Conservation (phyloP, 164 flowering plant genomes). For the Magnolia officinalis region DNA sequence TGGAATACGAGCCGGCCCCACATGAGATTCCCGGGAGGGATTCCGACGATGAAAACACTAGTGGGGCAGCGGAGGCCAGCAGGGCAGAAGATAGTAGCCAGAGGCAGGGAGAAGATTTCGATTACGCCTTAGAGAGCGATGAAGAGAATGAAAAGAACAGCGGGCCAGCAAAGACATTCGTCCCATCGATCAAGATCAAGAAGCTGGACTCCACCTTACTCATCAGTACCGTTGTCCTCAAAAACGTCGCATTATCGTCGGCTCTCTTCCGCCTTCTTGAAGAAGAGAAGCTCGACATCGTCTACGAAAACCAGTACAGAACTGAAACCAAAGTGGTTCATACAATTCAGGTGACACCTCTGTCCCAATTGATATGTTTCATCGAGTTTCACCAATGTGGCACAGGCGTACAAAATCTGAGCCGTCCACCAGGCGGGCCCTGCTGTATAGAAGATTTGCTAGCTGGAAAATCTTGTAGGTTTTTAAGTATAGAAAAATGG, state of each 20-base stretch:
- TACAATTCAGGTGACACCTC: constrained; percentile 17
- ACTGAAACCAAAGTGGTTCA: constrained; percentile 20
- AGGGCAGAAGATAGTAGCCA: not conserved
- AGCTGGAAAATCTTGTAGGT: too few species aligned
- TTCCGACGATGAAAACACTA: constrained; percentile 11
- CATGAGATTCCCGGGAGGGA: constrained; percentile 4
- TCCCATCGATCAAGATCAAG: constrained; percentile 21
- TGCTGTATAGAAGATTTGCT: too few species aligned
- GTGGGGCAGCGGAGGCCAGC: not conserved
- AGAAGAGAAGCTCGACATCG: constrained; percentile 23
- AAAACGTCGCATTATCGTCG: constrained; percentile 18
- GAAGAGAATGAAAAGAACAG: constrained; percentile 4
- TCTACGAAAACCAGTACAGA: constrained; percentile 22
- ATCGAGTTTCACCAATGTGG: not conserved
- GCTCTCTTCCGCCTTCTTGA: constrained; percentile 17
- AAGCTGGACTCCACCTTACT: constrained; percentile 9
- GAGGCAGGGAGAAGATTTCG: not conserved
- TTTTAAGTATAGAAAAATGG: too few species aligned
- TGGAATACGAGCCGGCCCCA: constrained; percentile 6
- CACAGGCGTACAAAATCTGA: not conserved
- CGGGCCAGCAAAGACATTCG: not conserved
- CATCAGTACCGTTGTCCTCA: constrained; percentile 22
- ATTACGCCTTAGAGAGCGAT: not conserved
- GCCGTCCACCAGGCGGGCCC: too few species aligned
- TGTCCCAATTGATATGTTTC: not conserved